Base-by-base conservation (phyloP, 495 filamentous ascomycete species). In the Filosporella fistucella region DNA sequence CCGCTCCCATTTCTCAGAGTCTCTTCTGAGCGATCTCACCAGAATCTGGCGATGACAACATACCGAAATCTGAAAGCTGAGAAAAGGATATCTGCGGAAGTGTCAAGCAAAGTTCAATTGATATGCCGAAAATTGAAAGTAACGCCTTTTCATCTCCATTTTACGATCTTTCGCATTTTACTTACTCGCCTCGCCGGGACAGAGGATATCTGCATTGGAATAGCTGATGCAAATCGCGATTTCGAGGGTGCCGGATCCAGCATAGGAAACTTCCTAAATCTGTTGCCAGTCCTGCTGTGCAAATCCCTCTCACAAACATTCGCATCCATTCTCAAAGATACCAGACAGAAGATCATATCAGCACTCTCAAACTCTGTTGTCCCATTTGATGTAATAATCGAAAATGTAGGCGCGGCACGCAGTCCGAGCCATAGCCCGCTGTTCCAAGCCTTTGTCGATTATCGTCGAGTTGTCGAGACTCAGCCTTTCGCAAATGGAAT, bases 361-460 rank as follows among this genome's bases (percentile, higher is more conserved):
- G 50, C 50, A 12, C 1, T 58, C 1, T 14, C 24, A 1, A 30
- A 56, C 17, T 72, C 71, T 0, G 40, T 49, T 1, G 41, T 76
- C 0, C 75, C 76, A 3, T 72, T 75, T 34, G 65, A 76, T 39
- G 55, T 69, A 0, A 17, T 78, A 0, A 49, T 80, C 0, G 49
- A 63, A 0, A 28, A 57, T n/a, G 21, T 68, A 0, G 40, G 51
- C 34, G 32, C 57, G 1, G 13, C 46, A 0, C 32, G 63, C 0
- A 51, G 51, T 3, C 2, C 57, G 5, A 26, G 54, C 1, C 42
- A 58, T 39, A 59, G 33, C 2, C 65, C 69, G 0, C 9, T 73
- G 0, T 70, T 68, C 54, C 69, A 73, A 50, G 46, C 40, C 4
- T 62, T 68, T 24, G 9, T 69, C 11, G 51, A 73, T 45, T 73